phyloP scores from a whole-genome alignment of 495 filamentous ascomycete species.

The Bathelium albidoporum region DNA sequence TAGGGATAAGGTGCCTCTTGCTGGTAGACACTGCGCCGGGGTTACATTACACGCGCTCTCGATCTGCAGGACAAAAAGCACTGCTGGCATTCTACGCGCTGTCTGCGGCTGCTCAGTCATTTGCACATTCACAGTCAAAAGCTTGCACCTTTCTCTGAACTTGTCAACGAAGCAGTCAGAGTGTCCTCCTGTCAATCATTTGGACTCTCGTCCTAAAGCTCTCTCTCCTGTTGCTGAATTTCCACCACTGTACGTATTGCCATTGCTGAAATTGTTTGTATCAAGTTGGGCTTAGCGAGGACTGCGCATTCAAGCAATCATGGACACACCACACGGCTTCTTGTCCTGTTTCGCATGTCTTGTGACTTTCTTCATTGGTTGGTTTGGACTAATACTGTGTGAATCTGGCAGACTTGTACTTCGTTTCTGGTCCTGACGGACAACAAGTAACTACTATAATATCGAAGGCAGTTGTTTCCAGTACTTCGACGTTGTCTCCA shows the following conservation, averaged over 20 bases:
- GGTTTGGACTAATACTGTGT: neutral
- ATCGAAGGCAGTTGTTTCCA: neutral
- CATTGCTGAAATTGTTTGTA: neutral
- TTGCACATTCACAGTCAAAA: neutral
- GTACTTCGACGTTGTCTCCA: neutral
- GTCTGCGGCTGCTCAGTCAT: neutral
- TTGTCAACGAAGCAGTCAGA: neutral
- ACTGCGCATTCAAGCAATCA: neutral
- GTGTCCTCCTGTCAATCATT: neutral
- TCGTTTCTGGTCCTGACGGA: neutral
- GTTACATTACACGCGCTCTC: neutral
- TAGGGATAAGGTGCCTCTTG: neutral
- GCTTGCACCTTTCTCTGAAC: neutral
- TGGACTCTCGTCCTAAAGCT: neutral
- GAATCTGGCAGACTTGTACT: neutral
- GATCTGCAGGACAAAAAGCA: conserved; percentile 1
- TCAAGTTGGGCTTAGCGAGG: neutral
- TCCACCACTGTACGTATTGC: neutral
- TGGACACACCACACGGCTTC: neutral
- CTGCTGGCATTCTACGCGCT: neutral
- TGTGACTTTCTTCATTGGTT: neutral
- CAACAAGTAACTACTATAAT: conserved; percentile 2
- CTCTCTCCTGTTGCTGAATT: neutral
- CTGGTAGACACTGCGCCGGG: neutral
- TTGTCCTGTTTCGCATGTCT: neutral